Conservation (phyloP, 225 moss, liverwort and hornwort species). For the Sphagnum tenellum region DNA sequence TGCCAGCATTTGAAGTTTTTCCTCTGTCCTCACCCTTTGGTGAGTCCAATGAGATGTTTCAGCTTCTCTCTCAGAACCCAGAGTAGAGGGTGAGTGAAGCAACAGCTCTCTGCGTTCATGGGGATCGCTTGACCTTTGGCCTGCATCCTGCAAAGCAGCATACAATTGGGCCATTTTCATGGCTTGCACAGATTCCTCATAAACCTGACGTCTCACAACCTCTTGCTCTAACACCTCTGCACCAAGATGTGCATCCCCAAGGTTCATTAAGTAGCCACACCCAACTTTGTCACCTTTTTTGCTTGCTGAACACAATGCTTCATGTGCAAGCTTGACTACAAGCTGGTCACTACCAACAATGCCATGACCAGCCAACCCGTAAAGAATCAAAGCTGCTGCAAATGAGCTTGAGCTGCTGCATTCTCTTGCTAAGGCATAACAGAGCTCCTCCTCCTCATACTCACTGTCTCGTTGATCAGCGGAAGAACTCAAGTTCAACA, state of each 20-base stretch:
- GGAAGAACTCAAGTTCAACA: slow-evolving; percentile 35
- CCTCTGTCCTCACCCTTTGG: slow-evolving; percentile 40
- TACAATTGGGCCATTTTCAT: slow-evolving; percentile 53
- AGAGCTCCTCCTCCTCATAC: slow-evolving; percentile 10
- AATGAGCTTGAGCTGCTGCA: slow-evolving; percentile 19
- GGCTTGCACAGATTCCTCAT: slow-evolving; percentile 42
- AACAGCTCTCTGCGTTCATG: slow-evolving; percentile 36
- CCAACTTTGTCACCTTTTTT: slow-evolving; percentile 53
- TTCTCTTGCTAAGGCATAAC: slow-evolving; percentile 24
- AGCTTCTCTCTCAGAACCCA: slow-evolving; percentile 14
- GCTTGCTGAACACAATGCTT: slow-evolving; percentile 48
- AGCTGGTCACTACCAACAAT: slow-evolving; percentile 24
- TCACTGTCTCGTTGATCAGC: slow-evolving; percentile 7
- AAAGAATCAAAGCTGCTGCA: slow-evolving; percentile 40
- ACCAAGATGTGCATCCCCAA: slow-evolving; percentile 48
- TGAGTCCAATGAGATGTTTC: slow-evolving; percentile 37
- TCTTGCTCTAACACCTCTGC: slow-evolving; percentile 59
- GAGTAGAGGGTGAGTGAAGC: slow-evolving; percentile 22
- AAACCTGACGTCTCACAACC: slow-evolving; percentile 31
- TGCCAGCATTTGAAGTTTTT: slow-evolving; percentile 37
- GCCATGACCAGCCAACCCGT: slow-evolving; percentile 17
- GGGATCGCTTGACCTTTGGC: slow-evolving; percentile 24
- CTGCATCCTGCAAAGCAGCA: slow-evolving; percentile 54
- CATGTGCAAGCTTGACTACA: slow-evolving; percentile 41
- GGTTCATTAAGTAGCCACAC: slow-evolving; percentile 65